Base-by-base conservation (phyloP, 768 basidiomycete genomes). In the Boletellus ananas region DNA sequence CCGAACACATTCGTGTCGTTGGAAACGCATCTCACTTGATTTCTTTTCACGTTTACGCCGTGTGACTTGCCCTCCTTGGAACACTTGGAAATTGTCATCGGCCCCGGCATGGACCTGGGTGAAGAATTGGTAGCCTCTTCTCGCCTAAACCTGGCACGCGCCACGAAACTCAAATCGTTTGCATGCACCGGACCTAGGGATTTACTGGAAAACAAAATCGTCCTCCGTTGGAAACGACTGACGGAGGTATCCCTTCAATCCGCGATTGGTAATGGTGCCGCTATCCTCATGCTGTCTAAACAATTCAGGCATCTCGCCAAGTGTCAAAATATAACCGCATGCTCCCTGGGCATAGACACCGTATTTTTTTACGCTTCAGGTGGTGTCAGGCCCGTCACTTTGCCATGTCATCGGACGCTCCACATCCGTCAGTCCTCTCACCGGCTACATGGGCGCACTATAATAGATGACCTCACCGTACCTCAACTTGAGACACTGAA, bases 401-500 rank as follows among this genome's bases (percentile, higher is more conserved):
- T 63, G 0, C 49, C 43, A 2, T 25, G 23, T 18, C 51, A 63
- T 21, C 49, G 34, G 13, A 59, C 51, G 3, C 55, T 63, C 17
- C 52, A 57, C 14, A n/a, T 59, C 36, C 55, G 62, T 45, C 47
- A 52, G 38, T 55, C 11, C 37, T 39, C 40, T 3, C 1, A 25
- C 0, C 3, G 11, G 3, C 34, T 45, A 33, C 29, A 49, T 12
- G 55, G 50, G 34, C 10, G 36, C 7, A 12, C 18, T 3, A 16
- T 27, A 0, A 51, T 62, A 25, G 45, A 58, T 11, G 34, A 6
- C 23, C 49, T 64, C 6, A n/a, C 55, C 31, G 43, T 60, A 4
- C 62, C 62, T 3, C 49, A 48, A 12, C 56, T 59, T 14, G 37
- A 52, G 17, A 57, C 50, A 6, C 59, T 63, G 2, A 55, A 55